phyloP scores from a whole-genome alignment of 495 filamentous ascomycete species.

The Neurospora terricola region DNA sequence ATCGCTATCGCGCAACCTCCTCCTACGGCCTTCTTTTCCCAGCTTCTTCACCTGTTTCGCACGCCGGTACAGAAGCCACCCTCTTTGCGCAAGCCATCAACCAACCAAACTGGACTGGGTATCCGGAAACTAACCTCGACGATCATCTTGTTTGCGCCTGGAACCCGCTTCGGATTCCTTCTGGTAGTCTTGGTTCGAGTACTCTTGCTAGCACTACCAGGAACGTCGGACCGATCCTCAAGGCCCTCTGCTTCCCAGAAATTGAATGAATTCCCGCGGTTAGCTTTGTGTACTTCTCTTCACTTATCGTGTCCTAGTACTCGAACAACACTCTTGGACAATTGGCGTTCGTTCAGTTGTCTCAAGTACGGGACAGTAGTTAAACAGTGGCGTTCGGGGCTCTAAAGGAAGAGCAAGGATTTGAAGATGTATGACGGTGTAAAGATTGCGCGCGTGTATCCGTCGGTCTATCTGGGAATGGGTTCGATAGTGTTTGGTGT shows the following conservation, averaged over 20 bases:
- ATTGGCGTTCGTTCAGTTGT: background rate
- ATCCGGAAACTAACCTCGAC: conserved; percentile 17
- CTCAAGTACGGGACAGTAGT: background rate
- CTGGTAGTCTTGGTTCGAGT: background rate
- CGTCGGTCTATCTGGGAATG: background rate
- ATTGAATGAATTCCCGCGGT: background rate
- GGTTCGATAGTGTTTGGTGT: background rate
- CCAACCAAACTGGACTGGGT: background rate
- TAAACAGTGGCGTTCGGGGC: background rate
- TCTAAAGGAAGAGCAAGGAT: background rate
- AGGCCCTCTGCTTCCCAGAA: background rate
- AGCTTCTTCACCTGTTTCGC: background rate
- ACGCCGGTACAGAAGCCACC: background rate
- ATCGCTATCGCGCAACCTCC: background rate
- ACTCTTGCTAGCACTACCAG: background rate
- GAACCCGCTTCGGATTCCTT: background rate
- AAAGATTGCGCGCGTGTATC: background rate
- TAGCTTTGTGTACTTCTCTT: background rate
- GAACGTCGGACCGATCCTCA: background rate
- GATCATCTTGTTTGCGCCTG: conserved; percentile 16
- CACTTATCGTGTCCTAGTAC: background rate
- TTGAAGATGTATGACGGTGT: background rate
- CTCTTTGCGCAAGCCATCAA: background rate
- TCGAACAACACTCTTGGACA: background rate
- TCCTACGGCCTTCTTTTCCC: background rate